Base-by-base conservation (phyloP, 192 early-diverging fungal genomes). In the Podila epicladia region DNA sequence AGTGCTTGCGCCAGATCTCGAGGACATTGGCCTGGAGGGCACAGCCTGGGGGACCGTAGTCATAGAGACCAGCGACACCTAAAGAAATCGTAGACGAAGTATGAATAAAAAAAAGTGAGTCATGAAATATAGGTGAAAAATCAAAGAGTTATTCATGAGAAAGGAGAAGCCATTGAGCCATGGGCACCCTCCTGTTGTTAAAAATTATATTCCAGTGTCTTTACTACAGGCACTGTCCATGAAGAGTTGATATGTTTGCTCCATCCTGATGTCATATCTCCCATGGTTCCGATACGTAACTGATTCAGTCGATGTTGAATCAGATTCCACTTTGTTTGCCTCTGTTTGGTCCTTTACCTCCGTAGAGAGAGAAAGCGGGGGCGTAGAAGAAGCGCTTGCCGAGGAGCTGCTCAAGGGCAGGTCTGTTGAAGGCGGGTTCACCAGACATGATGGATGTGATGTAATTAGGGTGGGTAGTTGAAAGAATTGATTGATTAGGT, bases 21-120 rank as follows among this genome's bases (percentile, higher is more conserved):
- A 97, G 86, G 78, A 98, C 89, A 82, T 97, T 98, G 80, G 91
- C 92, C 86, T 95, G 94, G 50, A 99, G 88, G 20, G 96, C 97
- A 67, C 92, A 94, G 32, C 96, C 97, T 28, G 97, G 91, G 20
- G 98, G 98, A 22, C 98, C 98, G 82, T 95, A 97, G 85, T 99
- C 98, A 76, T 95, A 99, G 48, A 99, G 92, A 80, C 98, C 98
- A 66, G 96, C 94, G 41, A 97, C 93, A 84, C 95, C 93, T 95
- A 70, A 33, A 9, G 9, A 12, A 55, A 9, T 29, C 1, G 3
- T 20, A 37, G 12, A 29, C 29, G 29, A 49, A 62, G 28, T 63
- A n/a, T n/a, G n/a, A n/a, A n/a, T n/a, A 65, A 13, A 17, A 20
- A 58, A 24, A 24, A 13, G 28, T 58, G 63, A 73, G 60, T 50